These are phyloP conservation scores for Trichosporon coremiiforme DNA, from an alignment of 1,284 basidiomycete species.

Conservation along the genomic window DNA sequence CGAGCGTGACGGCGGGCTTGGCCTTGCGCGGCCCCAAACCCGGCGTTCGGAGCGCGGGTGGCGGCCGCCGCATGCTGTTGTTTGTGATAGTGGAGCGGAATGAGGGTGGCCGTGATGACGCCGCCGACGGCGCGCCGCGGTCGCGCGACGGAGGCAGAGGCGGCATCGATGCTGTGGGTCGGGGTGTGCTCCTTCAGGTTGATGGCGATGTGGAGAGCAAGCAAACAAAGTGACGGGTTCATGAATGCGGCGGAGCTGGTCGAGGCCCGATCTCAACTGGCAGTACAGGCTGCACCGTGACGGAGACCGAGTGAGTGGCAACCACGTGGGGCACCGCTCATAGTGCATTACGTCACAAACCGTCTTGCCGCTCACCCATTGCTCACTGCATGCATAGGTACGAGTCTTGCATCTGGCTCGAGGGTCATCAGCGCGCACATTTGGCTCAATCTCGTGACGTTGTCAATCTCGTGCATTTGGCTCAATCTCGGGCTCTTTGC, in stretches of 20 bases:
- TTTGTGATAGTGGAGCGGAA: conserved; percentile 17
- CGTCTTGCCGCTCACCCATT: not conserved
- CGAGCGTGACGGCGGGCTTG: conserved; percentile 42
- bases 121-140: not conserved
- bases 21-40: conserved; percentile 30
- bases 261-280: conserved; percentile 8
- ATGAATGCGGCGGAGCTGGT: not conserved
- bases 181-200: not conserved
- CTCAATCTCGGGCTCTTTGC: not conserved
- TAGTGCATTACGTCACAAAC: conserved; percentile 13
- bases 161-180: not conserved
- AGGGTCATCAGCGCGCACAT: not conserved
- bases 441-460: not conserved
- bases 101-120: conserved; percentile 18
- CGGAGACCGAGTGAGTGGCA: conserved; percentile 6
- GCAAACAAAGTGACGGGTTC: not conserved
- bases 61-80: conserved; percentile 24
- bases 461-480: not conserved
- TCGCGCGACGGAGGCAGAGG: conserved; percentile 3
- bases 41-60: conserved; percentile 25
- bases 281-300: conserved; percentile 7
- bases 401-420: not conserved
- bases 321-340: conserved; percentile 17
- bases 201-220: not conserved
- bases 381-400: not conserved